These are phyloP conservation scores for Zhuliangozyma blackwelliae DNA, from an alignment of 1,139 yeast genomes.

Conservation along the genomic window DNA sequence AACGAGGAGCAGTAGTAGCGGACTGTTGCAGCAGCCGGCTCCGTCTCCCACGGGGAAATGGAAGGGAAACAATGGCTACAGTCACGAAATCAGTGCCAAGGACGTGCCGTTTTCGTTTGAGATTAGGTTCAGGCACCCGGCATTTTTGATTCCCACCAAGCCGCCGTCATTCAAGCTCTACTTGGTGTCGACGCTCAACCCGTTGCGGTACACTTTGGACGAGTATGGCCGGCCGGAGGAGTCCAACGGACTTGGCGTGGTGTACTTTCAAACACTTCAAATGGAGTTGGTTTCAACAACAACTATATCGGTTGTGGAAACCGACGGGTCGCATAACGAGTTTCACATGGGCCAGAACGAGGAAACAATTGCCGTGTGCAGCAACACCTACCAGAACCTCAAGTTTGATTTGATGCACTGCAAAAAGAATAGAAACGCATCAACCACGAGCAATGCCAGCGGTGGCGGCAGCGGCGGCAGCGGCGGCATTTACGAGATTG, in stretches of 20 bases:
- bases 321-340: slow-evolving; percentile 20
- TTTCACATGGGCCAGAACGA: slow-evolving; percentile 29
- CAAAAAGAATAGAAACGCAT: slow-evolving; percentile 23
- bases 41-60: slow-evolving; percentile 8
- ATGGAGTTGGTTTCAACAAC: slow-evolving; percentile 35
- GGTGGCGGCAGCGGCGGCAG: slow-evolving; percentile 6
- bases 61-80: slow-evolving; percentile 2
- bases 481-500: slow-evolving; percentile 35
- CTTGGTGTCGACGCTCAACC: slow-evolving; percentile 31
- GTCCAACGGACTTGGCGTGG: slow-evolving; percentile 45
- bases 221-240: slow-evolving; percentile 36
- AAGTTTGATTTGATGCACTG: slow-evolving; percentile 40
- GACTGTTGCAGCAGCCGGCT: slow-evolving; percentile 1
- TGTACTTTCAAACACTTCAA: slow-evolving; percentile 36
- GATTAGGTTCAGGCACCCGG: slow-evolving; percentile 43
- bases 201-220: slow-evolving; percentile 32
- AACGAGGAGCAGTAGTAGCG: not conserved
- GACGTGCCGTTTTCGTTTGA: slow-evolving; percentile 47
- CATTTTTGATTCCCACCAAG: slow-evolving; percentile 39
- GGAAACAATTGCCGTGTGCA: slow-evolving; percentile 25
- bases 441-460: slow-evolving; percentile 10
- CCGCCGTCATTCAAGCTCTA: slow-evolving; percentile 38
- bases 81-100: slow-evolving; percentile 26
- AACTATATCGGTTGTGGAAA: slow-evolving; percentile 31
- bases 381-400: slow-evolving; percentile 30